Percentiles rank a stretch among this genome's conserved stretches.
Conservation (phyloP, 202 grass and related monocot genomes). For the Brachypodium distachyon region DNA sequence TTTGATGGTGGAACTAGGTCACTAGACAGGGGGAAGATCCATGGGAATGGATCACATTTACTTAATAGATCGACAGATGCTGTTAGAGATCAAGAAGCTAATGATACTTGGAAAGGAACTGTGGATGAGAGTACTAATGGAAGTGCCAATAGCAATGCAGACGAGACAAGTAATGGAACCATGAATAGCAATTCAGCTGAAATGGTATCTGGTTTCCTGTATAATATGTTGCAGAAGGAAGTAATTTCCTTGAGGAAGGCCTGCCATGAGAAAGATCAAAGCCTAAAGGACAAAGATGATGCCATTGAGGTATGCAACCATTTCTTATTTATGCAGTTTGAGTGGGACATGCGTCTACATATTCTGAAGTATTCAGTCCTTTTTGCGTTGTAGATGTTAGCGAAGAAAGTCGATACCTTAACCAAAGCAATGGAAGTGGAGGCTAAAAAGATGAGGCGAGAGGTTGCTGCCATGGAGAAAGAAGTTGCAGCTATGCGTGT, state of each 20-base stretch:
- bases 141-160: constrained; percentile 10
- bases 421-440: constrained; percentile 99
- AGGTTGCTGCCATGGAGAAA: constrained; percentile 91
- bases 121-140: constrained; percentile 41
- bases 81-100: constrained; percentile 47
- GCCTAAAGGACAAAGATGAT: constrained; percentile 84
- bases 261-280: constrained; percentile 89
- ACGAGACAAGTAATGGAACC: constrained; percentile 42
- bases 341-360: neutral
- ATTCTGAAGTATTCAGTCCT: constrained; percentile 17
- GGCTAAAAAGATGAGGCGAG: constrained; percentile 96
- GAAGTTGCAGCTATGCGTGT: constrained; percentile 91
- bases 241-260: constrained; percentile 81
- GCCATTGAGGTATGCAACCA: constrained; percentile 59
- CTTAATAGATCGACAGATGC: constrained; percentile 78
- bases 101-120: constrained; percentile 46
- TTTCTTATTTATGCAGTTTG: constrained; percentile 24
- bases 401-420: constrained; percentile 85
- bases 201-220: constrained; percentile 75
- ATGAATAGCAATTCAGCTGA: constrained; percentile 42
- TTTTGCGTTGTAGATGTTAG: constrained; percentile 53
- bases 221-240: constrained; percentile 94
- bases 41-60: constrained; percentile 58
- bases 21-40: constrained; percentile 52
- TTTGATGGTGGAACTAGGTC: constrained; percentile 96